Conservation (phyloP, 345 rosid species). For the Brassica rapa region DNA sequence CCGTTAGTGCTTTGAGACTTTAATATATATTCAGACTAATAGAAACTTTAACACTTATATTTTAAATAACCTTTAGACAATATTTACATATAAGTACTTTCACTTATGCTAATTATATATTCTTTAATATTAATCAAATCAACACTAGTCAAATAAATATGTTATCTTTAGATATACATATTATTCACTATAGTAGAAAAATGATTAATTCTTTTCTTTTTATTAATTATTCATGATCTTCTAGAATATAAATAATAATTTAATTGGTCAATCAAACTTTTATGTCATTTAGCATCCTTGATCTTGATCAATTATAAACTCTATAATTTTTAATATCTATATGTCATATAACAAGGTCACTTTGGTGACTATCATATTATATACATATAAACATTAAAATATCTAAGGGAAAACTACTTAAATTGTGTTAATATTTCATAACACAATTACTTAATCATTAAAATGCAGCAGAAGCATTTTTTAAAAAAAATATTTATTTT, state of each 20-base stretch:
- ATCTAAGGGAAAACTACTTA: neutral
- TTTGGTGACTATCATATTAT: neutral
- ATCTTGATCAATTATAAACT: neutral
- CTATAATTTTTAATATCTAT: too few species aligned
- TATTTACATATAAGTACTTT: neutral
- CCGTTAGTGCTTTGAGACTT: neutral
- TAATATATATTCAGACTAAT: neutral
- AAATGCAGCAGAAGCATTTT: neutral
- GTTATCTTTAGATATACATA: neutral
- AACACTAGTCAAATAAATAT: neutral
- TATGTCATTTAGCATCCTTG: neutral
- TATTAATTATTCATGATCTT: neutral
- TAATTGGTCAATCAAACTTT: neutral
- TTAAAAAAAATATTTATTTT: too few species aligned
- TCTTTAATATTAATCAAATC: neutral
- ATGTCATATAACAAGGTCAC: neutral
- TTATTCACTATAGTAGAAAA: neutral
- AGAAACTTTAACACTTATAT: neutral
- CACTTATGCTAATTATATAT: neutral
- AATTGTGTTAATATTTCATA: neutral
- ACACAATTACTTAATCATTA: neutral
- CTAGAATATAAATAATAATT: neutral
- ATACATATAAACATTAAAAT: neutral
- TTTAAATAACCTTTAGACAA: neutral
- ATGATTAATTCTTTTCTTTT: neutral